Evolutionary conservation across 2,329 filamentous ascomycete species (phyloP).

Genomic region (Sordariomycetes sp.): DNA sequence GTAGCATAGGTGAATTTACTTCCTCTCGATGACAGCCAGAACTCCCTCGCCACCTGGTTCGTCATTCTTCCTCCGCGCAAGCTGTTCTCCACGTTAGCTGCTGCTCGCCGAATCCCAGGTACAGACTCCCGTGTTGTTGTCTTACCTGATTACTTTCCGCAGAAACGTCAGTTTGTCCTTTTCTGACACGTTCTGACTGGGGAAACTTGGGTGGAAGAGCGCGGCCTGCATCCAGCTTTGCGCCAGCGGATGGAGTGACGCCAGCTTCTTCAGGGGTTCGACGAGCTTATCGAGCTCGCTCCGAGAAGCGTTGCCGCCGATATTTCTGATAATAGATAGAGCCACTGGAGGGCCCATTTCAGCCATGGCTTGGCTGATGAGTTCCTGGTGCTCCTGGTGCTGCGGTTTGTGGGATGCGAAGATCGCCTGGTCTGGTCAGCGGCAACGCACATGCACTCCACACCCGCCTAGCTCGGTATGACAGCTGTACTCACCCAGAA

Average conservation of each 20-base stretch:
- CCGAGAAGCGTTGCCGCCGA: conserved; percentile 57
- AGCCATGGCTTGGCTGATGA: conserved; percentile 37
- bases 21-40: conserved; percentile 59
- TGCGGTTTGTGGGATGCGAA: conserved; percentile 35
- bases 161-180: conserved; percentile 55
- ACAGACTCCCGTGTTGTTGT: conserved; percentile 4
- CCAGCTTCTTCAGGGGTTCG: conserved; percentile 61
- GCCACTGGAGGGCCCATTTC: conserved; percentile 53
- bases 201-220: conserved; percentile 43
- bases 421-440: conserved; percentile 28
- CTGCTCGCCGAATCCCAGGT: neutral
- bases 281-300: conserved; percentile 63
- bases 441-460: neutral
- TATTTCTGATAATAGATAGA: conserved; percentile 49
- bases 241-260: conserved; percentile 42
- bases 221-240: conserved; percentile 54
- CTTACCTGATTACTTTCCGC: conserved; percentile 53
- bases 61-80: conserved; percentile 54
- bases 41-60: conserved; percentile 58
- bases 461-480: neutral
- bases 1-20: conserved; percentile 51
- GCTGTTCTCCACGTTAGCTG: conserved; percentile 23
- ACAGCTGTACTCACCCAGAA: conserved; percentile 53
- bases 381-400: conserved; percentile 31
- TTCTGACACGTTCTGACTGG: conserved; percentile 44